A percentile compares a stretch with the other conserved stretches of the same genome.
Conservation (phyloP, 352 stramenopile species). For the Globisporangium spinosum region DNA sequence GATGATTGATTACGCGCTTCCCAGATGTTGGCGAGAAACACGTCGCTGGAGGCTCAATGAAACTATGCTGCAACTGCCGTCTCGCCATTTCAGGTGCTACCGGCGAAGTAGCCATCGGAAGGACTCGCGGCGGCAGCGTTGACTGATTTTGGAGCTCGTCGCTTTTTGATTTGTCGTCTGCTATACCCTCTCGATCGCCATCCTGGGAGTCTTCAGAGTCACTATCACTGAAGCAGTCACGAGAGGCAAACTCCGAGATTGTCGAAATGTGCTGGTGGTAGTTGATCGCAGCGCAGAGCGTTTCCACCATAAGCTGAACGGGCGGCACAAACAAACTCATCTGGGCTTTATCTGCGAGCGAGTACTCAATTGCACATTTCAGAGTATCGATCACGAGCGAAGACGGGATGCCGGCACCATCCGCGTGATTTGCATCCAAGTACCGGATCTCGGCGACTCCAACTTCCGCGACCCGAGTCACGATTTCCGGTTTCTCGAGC, state of each 20-base stretch:
- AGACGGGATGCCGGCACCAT: constrained; percentile 40
- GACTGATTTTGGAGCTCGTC: constrained; percentile 14
- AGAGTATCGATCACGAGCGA: constrained; percentile 59
- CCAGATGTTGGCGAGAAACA: constrained; percentile 43
- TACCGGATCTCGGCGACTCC: constrained; percentile 60
- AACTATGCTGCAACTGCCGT: constrained; percentile 15
- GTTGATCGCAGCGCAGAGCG: constrained; percentile 64
- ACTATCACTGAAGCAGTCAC: constrained; percentile 73
- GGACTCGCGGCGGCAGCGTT: constrained; percentile 5
- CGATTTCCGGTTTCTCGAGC: constrained; percentile 39
- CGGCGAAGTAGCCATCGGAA: constrained; percentile 8
- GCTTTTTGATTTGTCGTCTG: constrained; percentile 14
- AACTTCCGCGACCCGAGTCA: constrained; percentile 52
- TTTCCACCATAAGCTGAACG: constrained; percentile 50
- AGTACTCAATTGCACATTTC: constrained; percentile 51
- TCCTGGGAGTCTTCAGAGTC: constrained; percentile 52
- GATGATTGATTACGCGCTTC: constrained; percentile 58
- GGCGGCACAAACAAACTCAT: constrained; percentile 48
- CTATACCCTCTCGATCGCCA: constrained; percentile 21
- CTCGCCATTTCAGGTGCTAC: constrained; percentile 4
- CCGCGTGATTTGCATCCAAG: constrained; percentile 53
- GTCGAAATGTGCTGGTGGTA: constrained; percentile 75
- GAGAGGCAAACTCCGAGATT: constrained; percentile 66
- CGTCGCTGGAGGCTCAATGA: constrained; percentile 17
- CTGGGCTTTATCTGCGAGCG: constrained; percentile 30